Conservation (phyloP, 2,329 filamentous ascomycete genomes). For the Apiospora pterosperma region DNA sequence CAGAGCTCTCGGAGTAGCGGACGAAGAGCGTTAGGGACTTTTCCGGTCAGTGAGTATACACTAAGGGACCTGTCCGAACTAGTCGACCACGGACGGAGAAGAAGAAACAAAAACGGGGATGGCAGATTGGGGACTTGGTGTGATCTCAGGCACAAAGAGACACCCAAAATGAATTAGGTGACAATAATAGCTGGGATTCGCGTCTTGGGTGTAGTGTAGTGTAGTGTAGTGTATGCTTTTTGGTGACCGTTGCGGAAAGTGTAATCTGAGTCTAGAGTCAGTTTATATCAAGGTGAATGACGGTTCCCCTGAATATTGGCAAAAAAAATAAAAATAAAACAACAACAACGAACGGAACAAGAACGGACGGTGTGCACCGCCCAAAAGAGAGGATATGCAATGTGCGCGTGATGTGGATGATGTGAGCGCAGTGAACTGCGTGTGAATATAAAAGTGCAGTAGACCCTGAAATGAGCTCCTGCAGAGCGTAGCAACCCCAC, state of each 20-base stretch:
- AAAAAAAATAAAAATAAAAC: too few species aligned
- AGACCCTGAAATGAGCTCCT: neutral
- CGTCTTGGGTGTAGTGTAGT: neutral
- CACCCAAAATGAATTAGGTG: neutral
- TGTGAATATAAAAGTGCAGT: neutral
- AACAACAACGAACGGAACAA: neutral
- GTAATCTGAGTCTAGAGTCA: neutral
- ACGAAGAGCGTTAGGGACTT: neutral
- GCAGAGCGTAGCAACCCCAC: neutral
- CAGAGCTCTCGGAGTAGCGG: neutral
- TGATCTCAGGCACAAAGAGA: neutral
- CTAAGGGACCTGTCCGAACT: neutral
- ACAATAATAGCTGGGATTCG: neutral
- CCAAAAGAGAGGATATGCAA: neutral
- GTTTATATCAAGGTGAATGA: neutral
- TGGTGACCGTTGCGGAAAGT: constrained; percentile 1
- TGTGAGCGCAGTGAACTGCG: neutral
- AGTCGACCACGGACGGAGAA: too few species aligned
- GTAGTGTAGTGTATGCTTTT: constrained; percentile 3
- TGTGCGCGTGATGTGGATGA: neutral
- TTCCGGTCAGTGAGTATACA: neutral
- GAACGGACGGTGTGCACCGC: neutral
- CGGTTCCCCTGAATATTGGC: too few species aligned
- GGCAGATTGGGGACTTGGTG: neutral
- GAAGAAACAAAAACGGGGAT: neutral